Conservation (phyloP, 164 flowering plant species). For the Vitis rotundifolia region DNA sequence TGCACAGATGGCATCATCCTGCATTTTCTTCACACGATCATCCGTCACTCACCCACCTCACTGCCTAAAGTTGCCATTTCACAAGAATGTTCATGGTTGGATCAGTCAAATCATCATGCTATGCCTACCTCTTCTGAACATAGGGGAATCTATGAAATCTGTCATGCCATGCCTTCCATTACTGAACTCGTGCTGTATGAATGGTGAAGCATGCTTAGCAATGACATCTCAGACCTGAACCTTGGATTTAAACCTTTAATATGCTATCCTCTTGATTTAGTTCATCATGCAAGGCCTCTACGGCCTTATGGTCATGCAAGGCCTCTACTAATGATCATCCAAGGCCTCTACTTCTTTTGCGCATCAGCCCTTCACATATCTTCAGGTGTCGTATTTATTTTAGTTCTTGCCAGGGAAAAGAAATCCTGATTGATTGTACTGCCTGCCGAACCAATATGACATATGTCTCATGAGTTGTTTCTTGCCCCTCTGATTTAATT, state of each 20-base stretch:
- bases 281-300: slow-evolving; percentile 72
- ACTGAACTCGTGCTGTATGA: slow-evolving; percentile 62
- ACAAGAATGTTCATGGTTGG: slow-evolving; percentile 56
- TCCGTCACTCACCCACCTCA: slow-evolving; percentile 49
- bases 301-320: slow-evolving; percentile 37
- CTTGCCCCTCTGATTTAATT: slow-evolving; percentile 3
- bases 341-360: slow-evolving; percentile 69
- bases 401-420: slow-evolving; percentile 36
- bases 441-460: slow-evolving; percentile 7
- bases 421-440: slow-evolving; percentile 25
- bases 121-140: slow-evolving; percentile 48
- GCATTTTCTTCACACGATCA: slow-evolving; percentile 51
- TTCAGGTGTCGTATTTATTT: slow-evolving; percentile 82
- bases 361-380: slow-evolving; percentile 63
- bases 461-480: neutral
- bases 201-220: slow-evolving; percentile 76
- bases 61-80: slow-evolving; percentile 51
- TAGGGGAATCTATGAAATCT: slow-evolving; percentile 42
- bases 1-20: slow-evolving; percentile 63
- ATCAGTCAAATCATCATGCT: slow-evolving; percentile 49
- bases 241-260: slow-evolving; percentile 49
- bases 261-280: slow-evolving; percentile 58
- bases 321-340: slow-evolving; percentile 34
- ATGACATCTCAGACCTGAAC: slow-evolving; percentile 57
- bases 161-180: slow-evolving; percentile 59